These are phyloP conservation scores for Fragosphaeria purpurea DNA, from an alignment of 2,329 filamentous ascomycete species.

Conservation along the genomic window DNA sequence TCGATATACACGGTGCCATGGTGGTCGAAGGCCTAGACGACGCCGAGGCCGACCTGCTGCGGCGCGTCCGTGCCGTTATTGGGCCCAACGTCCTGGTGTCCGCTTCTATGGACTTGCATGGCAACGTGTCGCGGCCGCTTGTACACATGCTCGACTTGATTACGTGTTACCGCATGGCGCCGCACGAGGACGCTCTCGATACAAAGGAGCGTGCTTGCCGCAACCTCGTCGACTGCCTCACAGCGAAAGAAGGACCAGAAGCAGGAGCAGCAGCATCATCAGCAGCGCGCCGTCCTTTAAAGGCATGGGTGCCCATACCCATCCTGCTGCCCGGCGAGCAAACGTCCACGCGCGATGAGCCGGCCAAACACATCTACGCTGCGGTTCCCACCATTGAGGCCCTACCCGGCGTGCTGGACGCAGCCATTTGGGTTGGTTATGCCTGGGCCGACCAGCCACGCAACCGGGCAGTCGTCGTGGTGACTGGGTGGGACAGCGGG, in stretches of 20 bases:
- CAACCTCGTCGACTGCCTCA: constrained; percentile 34
- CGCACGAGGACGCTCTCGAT: constrained; percentile 39
- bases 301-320: constrained; percentile 43
- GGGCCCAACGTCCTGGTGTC: constrained; percentile 37
- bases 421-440: constrained; percentile 46
- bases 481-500: constrained; percentile 38
- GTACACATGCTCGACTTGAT: constrained; percentile 40
- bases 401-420: constrained; percentile 33
- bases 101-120: constrained; percentile 46
- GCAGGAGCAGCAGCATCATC: constrained; percentile 1
- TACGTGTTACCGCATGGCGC: constrained; percentile 43
- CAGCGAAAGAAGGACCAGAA: background rate
- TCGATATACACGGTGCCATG: constrained; percentile 48
- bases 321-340: constrained; percentile 44
- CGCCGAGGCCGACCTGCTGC: constrained; percentile 35
- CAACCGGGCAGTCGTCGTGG: constrained; percentile 38
- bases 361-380: constrained; percentile 39
- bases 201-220: constrained; percentile 41
- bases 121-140: constrained; percentile 40
- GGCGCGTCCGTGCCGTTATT: constrained; percentile 33
- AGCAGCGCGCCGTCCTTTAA: constrained; percentile 28
- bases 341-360: constrained; percentile 43
- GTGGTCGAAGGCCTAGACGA: constrained; percentile 40
- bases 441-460: constrained; percentile 46
- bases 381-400: constrained; percentile 34